These are phyloP conservation scores for Blastobotrys attinorum DNA, from an alignment of 805 yeast species.

Conservation along the genomic window DNA sequence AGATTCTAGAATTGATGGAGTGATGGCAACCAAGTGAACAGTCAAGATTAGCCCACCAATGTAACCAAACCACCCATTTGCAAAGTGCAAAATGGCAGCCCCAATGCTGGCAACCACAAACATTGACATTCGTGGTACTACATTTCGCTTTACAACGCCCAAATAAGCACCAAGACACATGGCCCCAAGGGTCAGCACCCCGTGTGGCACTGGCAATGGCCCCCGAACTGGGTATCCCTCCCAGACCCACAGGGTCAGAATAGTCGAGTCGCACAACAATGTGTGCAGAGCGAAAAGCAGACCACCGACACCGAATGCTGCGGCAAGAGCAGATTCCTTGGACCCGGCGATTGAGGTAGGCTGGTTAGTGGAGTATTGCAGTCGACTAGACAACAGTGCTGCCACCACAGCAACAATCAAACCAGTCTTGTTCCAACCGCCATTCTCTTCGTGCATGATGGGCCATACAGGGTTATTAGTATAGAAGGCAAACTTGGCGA, in stretches of 20 bases:
- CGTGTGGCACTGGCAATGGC: conserved; percentile 83
- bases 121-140: conserved; percentile 30
- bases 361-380: conserved; percentile 14
- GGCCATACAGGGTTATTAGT: conserved; percentile 98
- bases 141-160: conserved; percentile 31
- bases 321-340: conserved; percentile 29
- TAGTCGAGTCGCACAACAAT: conserved; percentile 73
- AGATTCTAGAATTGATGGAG: conserved; percentile 54
- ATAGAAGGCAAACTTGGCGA: conserved; percentile 65
- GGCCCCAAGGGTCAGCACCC: conserved; percentile 49
- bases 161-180: conserved; percentile 50
- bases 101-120: conserved; percentile 41
- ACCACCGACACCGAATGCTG: conserved; percentile 70
- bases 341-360: conserved; percentile 19
- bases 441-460: conserved; percentile 73
- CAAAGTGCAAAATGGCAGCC: conserved; percentile 41
- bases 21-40: conserved; percentile 52
- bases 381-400: conserved; percentile 53
- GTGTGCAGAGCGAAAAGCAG: conserved; percentile 65
- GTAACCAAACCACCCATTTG: conserved; percentile 65
- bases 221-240: conserved; percentile 84
- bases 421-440: conserved; percentile 77
- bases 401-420: conserved; percentile 52
- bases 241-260: conserved; percentile 94
- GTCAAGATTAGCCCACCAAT: conserved; percentile 60